Base-by-base conservation (phyloP, 768 basidiomycete genomes). In the Pisolithus tinctorius region DNA sequence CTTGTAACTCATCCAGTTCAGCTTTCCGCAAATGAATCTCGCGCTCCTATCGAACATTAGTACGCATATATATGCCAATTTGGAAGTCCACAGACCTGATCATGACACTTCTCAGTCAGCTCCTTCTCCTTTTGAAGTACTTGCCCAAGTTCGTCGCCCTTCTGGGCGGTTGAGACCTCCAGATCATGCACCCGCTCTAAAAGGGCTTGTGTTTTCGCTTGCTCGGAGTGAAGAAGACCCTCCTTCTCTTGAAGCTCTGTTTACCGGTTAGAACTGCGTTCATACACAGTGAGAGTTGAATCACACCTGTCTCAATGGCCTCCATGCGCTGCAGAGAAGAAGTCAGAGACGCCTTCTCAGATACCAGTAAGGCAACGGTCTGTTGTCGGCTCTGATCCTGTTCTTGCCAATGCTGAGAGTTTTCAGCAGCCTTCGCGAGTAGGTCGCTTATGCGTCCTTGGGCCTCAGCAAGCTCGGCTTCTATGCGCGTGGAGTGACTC, bases 341-440 rank as follows among this genome's bases (percentile, higher is more conserved):
- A 14, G 72, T 69, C 34, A 88, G 71, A 17, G 77, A 72, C 6
- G 80, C 76, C 65, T 87, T 88, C 60, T 88, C 87, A 3, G 81
- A 76, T 17, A 91, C 87, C 13, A 93, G 73, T n/a, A 86, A 64
- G 42, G 84, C 74, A 51, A 93, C 88, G 0, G 86, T 87, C 58
- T 83, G 83, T 53, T 81, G 82, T 57, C 86, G 84, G 58, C 77
- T 83, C 57, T 78, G 74, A 42, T 75, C 65, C 37, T 66, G 65
- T 11, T 66, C 62, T 16, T 65, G 64, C 49, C 64, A 61, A 31
- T 49, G 60, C 40, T 45, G 46, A 6, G 57, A 56, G 36, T 55
- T 49, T 2, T 20, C 50, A 2, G 48, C 4, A 34, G 59, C 60
- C 36, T 44, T 58, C 16, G 53, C 40, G 4, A 56, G 54, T 30